Evolutionary conservation across 83 land plant genomes (phyloP), one percentile per base, ranked within the genome.

Genomic region (Picea abies): DNA sequence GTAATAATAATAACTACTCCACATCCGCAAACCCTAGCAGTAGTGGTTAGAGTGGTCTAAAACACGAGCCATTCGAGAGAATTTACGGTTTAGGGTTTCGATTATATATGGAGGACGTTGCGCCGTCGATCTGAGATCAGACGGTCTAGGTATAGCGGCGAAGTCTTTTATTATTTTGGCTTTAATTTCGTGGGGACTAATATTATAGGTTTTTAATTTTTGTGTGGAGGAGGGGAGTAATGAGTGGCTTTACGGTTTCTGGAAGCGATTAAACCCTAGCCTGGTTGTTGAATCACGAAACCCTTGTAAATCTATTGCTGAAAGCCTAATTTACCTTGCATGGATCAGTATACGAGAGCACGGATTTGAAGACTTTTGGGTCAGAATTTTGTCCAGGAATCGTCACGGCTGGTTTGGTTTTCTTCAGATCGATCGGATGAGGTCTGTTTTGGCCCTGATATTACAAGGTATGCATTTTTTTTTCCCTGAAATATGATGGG

Each of bases 241-340:
- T 20, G 58, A 56, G 3, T 37, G 62, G 79, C 62, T 76, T 76
- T 56, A 76, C 79, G 23, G 60, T 76, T 76, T 76, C 79, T 76
- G 79, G 37, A 76, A n/a, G 79, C 32, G 62, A 76, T 56, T 76
- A 76, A 76, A 76, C 79, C 79, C 79, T 76, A 26, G 32, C 26
- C 26, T 15, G 79, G 32, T 8, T 76, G 62, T 14, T 39, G 76
- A 71, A 37, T 71, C 76, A 19, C 20, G 9, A 71, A 71, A 39
- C 8, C 20, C 22, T 39, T 19, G 10, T 19, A 71, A 71, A 37
- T 35, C 19, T 17, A 37, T 37, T 19, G 49, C 56, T 25, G 20
- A 76, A 76, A 76, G 20, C n/a, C 79, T 76, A 56, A 20, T 25
- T 47, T 56, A 3, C 15, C 15, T 56, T 56, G 58, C 15, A 56